Evolutionary conservation across 192 early-diverging fungal species (phyloP).

Genomic region (Gaertneriomyces semiglobifer): DNA sequence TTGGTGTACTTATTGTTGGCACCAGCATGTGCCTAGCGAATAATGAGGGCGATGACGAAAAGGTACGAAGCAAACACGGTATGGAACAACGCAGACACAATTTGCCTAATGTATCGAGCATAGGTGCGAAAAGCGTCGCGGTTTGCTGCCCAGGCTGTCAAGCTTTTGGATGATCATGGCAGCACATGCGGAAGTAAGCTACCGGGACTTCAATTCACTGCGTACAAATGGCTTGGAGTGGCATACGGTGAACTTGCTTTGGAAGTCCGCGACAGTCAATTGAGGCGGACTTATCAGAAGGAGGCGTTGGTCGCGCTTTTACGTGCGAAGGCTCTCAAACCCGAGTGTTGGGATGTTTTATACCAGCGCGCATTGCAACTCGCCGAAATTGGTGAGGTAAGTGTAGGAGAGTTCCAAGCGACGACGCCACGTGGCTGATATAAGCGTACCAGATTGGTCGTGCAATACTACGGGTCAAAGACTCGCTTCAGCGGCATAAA

Average conservation of each 20-base stretch:
- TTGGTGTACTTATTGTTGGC: slow-evolving; percentile 42
- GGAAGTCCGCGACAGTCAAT: slow-evolving; percentile 35
- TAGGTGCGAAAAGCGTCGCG: no score
- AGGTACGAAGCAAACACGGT: slow-evolving; percentile 26
- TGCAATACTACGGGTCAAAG: slow-evolving; percentile 38
- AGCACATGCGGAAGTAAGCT: slow-evolving; percentile 4
- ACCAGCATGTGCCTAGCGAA: slow-evolving; percentile 31
- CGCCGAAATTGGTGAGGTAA: slow-evolving; percentile 52
- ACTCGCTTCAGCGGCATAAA: slow-evolving; percentile 33
- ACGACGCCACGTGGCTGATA: background rate
- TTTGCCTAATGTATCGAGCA: no score
- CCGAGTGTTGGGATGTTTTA: slow-evolving; percentile 24
- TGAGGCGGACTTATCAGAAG: slow-evolving; percentile 29
- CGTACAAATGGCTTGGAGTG: slow-evolving; percentile 40
- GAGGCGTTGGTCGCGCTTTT: slow-evolving; percentile 27
- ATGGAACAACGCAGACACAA: no score
- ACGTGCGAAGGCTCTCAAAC: slow-evolving; percentile 18
- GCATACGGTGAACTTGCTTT: slow-evolving; percentile 43
- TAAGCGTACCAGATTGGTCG: slow-evolving; percentile 34
- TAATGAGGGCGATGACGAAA: slow-evolving; percentile 34
- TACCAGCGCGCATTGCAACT: slow-evolving; percentile 49
- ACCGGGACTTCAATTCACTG: slow-evolving; percentile 16
- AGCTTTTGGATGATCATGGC: slow-evolving; percentile 35
- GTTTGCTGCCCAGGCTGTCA: slow-evolving; percentile 38
- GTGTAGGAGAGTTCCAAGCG: background rate